Conservation (phyloP, 2,329 filamentous ascomycete species). For the Pseudocercospora macadamiae region DNA sequence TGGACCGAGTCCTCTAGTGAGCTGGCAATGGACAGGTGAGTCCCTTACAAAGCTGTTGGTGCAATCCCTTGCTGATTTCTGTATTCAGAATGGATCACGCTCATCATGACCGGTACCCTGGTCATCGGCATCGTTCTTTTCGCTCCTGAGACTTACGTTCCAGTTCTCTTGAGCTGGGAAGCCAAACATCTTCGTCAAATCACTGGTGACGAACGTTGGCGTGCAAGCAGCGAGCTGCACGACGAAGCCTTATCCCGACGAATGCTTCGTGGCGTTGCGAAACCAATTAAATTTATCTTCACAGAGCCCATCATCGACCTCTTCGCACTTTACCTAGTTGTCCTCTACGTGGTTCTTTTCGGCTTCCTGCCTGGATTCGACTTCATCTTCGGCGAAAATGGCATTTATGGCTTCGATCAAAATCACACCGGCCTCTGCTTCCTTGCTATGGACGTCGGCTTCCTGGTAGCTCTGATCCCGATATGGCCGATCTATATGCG, state of each 20-base stretch:
- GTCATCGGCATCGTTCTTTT: constrained; percentile 40
- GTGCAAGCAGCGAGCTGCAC: constrained; percentile 18
- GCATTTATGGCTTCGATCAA: constrained; percentile 9
- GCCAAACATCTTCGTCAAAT: constrained; percentile 35
- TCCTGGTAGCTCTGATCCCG: background rate
- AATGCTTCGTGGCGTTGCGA: constrained; percentile 15
- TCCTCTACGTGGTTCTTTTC: constrained; percentile 57
- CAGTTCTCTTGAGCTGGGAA: constrained; percentile 39
- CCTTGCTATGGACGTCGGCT: constrained; percentile 9
- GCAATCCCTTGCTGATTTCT: no score
- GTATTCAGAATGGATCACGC: constrained; percentile 48
- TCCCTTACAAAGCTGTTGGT: background rate
- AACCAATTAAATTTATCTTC: constrained; percentile 23
- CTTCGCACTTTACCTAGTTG: constrained; percentile 54
- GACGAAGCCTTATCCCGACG: constrained; percentile 19
- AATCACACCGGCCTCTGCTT: constrained; percentile 6
- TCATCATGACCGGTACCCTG: constrained; percentile 23
- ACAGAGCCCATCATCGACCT: constrained; percentile 46
- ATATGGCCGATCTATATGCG: constrained; percentile 5
- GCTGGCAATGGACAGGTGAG: constrained; percentile 39
- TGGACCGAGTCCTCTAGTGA: constrained; percentile 32
- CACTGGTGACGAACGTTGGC: constrained; percentile 25
- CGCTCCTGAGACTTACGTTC: constrained; percentile 55
- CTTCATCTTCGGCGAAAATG: constrained; percentile 49
- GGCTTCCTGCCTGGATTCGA: constrained; percentile 58